Evolutionary conservation across 2,329 filamentous ascomycete species (phyloP).

Genomic region (Lachnellula willkommii): DNA sequence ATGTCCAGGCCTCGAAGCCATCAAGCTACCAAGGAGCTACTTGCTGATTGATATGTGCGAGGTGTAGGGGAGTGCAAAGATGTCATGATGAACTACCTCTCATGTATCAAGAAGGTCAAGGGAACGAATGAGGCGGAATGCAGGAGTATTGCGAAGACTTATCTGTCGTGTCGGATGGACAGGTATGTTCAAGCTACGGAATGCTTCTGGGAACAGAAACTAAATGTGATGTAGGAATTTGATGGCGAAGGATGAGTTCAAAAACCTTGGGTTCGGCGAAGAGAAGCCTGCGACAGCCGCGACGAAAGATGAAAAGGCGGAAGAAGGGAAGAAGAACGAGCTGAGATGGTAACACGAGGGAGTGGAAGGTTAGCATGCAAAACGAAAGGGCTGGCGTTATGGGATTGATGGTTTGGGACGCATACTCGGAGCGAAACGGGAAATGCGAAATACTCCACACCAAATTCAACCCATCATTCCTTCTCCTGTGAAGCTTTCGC

Average conservation of each 20-base stretch:
- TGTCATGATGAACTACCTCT: slow-evolving; percentile 78
- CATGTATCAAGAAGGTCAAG: slow-evolving; percentile 76
- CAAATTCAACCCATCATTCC: too few relatives aligned
- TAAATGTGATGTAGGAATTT: slow-evolving; percentile 56
- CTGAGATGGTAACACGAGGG: slow-evolving; percentile 24
- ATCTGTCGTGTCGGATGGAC: slow-evolving; percentile 91
- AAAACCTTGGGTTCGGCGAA: slow-evolving; percentile 73
- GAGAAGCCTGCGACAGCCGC: slow-evolving; percentile 23
- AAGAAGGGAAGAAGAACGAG: slow-evolving; percentile 15
- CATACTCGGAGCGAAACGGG: too few relatives aligned
- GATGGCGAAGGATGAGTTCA: slow-evolving; percentile 94
- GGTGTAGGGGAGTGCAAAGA: slow-evolving; percentile 80
- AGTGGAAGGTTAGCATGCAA: not conserved
- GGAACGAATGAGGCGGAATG: slow-evolving; percentile 86
- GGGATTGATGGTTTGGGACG: too few relatives aligned
- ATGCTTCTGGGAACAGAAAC: not conserved
- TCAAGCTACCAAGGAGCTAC: not conserved
- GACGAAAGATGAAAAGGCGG: slow-evolving; percentile 11
- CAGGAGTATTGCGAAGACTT: slow-evolving; percentile 78
- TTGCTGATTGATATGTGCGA: slow-evolving; percentile 7
- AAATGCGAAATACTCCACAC: too few relatives aligned
- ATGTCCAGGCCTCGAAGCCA: not conserved
- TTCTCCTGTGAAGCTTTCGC: too few relatives aligned
- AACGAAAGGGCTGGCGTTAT: not conserved
- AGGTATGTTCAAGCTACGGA: slow-evolving; percentile 50